Percentiles rank a stretch among this genome's conserved stretches.
phyloP scores from a whole-genome alignment of 2,329 filamentous ascomycete genomes.

The Microcyclosporella mali region DNA sequence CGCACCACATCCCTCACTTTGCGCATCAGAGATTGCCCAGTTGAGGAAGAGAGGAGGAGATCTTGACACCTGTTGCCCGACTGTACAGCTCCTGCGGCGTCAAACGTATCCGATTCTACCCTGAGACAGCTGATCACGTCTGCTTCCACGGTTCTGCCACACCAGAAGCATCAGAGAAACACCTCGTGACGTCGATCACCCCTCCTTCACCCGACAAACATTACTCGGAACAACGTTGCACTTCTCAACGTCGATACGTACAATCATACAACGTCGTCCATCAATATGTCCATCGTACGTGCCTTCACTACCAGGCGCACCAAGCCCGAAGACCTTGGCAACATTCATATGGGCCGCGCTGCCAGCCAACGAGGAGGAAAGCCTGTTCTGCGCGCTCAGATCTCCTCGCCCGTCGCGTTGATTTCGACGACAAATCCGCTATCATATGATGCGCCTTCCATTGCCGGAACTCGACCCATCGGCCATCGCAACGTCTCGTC shows the following conservation, averaged over 20 bases:
- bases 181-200: not conserved
- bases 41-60: no score
- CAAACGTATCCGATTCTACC: no score
- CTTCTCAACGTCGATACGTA: slow-evolving; percentile 2
- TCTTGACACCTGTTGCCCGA: no score
- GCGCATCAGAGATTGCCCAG: not conserved
- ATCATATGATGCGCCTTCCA: slow-evolving; percentile 87
- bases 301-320: slow-evolving; percentile 69
- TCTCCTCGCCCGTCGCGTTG: slow-evolving; percentile 80
- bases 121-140: not conserved
- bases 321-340: slow-evolving; percentile 39
- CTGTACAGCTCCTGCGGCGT: no score
- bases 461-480: slow-evolving; percentile 38
- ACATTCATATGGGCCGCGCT: slow-evolving; percentile 34
- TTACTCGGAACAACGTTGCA: slow-evolving; percentile 2
- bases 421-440: slow-evolving; percentile 95
- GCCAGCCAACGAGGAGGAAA: slow-evolving; percentile 43
- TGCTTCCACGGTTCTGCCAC: no score
- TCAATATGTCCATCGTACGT: slow-evolving; percentile 56
- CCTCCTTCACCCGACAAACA: not conserved
- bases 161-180: not conserved
- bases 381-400: slow-evolving; percentile 60
- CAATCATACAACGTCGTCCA: slow-evolving; percentile 3
- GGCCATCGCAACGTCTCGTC: slow-evolving; percentile 21
- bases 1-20: slow-evolving; percentile 2